Evolutionary conservation across 495 filamentous ascomycete genomes (phyloP).

Genomic region (Cudoniella acicularis): DNA sequence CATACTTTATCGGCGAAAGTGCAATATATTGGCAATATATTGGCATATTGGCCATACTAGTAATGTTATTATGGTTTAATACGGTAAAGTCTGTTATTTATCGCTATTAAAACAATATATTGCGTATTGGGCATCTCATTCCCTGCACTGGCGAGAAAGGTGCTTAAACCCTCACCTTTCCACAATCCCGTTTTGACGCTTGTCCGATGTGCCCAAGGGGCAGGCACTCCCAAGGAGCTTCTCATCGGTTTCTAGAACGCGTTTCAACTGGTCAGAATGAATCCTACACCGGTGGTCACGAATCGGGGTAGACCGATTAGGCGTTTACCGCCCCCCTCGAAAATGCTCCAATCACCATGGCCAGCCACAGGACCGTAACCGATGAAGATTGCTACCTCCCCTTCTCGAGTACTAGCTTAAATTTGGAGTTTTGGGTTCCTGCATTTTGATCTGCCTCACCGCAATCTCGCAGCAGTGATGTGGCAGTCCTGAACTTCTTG

Average conservation of each 20-base stretch:
- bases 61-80: no score
- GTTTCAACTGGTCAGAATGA: not conserved
- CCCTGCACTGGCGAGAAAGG: not conserved
- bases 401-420: not conserved
- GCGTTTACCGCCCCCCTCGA: not conserved
- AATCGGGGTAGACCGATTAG: no score
- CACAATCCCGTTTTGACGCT: not conserved
- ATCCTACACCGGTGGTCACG: not conserved
- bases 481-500: not conserved
- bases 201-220: not conserved
- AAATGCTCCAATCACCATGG: not conserved
- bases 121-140: no score
- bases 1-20: no score
- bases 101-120: no score
- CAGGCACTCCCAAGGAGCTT: not conserved
- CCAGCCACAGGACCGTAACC: not conserved
- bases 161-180: not conserved
- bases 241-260: slow-evolving; percentile 3
- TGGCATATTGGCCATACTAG: no score
- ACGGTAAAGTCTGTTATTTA: no score
- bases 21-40: no score
- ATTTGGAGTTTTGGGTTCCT: not conserved
- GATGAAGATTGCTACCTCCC: not conserved
- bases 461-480: not conserved
- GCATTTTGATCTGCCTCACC: not conserved